Base-by-base conservation (phyloP, 306 rosid genomes). In the Trifolium pratense region DNA sequence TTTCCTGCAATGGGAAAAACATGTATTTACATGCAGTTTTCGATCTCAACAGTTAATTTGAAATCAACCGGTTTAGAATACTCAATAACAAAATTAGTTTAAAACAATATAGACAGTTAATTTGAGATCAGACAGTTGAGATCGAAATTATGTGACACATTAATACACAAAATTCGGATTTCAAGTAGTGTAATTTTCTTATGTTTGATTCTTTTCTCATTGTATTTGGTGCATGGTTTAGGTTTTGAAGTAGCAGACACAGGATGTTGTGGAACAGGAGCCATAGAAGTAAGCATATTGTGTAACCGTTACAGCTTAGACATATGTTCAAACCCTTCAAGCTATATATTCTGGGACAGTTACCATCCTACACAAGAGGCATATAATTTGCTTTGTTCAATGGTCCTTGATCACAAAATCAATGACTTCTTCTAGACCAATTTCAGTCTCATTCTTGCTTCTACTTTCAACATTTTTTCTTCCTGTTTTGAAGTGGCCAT, bases 201-300 rank as follows among this genome's bases (percentile, higher is more conserved):
- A 36, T 58, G 17, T 11, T 8, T 83, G 25, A 67, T 40, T 9
- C n/a, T 2, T 23, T 52, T 55, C 3, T 75, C 26, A 52, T 73
- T 36, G 3, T 78, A 36, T 75, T 65, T 67, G 67, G 55, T 56
- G 34, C 17, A 26, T 64, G 70, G 20, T 73, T 29, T 82, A 90
- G 97, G 96, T 25, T 88, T 92, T 69, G 85, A 84, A 36, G 92
- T 80, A 53, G 39, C 23, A 23, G 72, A 76, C 4, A 81, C 60
- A 58, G 97, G 96, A 11, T 92, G 96, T 14, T 92, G 97, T 78
- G 96, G 97, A 15, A 90, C 89, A n/a, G 94, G 97, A 73, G 61
- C 65, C n/a, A 48, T 88, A 9, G 97, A 88, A 80, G 90, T 67
- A 7, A 34, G 85, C 76, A 7, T 83, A 53, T 39, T 84, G 12